A percentile compares a stretch with the other conserved stretches of the same genome.
These are phyloP conservation scores for Metschnikowia arizonensis DNA, from an alignment of 805 yeast genomes.

Conservation along the genomic window DNA sequence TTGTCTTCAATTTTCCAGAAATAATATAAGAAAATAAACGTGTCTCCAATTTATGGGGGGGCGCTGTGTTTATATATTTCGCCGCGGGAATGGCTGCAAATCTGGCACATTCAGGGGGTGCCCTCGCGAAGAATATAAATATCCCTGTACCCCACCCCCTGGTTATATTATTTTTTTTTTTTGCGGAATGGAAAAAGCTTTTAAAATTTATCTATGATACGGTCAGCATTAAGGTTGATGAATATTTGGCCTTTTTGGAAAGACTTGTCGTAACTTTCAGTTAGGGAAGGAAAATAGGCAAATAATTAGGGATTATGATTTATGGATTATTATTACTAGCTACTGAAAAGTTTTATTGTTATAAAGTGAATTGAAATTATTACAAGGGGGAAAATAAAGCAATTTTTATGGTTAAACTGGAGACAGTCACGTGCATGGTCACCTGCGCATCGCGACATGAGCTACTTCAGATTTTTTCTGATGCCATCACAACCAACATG, in stretches of 20 bases:
- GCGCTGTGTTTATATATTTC: neutral
- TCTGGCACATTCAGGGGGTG: neutral
- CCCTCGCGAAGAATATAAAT: slow-evolving; percentile 1
- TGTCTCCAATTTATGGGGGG: neutral
- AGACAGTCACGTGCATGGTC: neutral
- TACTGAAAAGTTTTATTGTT: too few species aligned
- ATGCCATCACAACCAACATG: slow-evolving; percentile 3
- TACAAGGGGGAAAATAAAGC: too few species aligned
- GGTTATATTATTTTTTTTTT: neutral
- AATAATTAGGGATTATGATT: too few species aligned
- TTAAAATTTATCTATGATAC: neutral
- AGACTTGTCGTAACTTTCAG: too few species aligned
- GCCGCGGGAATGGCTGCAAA: slow-evolving; percentile 1
- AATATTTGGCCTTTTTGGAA: too few species aligned
- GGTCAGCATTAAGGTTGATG: too few species aligned
- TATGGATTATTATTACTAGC: too few species aligned
- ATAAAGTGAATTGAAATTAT: too few species aligned
- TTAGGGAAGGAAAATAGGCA: too few species aligned
- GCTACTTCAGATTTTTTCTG: slow-evolving; percentile 3
- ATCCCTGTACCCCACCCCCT: neutral
- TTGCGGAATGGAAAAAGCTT: too few species aligned
- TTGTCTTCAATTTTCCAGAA: neutral
- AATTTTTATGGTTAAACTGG: too few species aligned
- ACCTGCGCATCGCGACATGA: slow-evolving; percentile 2
- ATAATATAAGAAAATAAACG: neutral